Conservation (phyloP, 495 filamentous ascomycete genomes). For the Hypoxylon intermedium region DNA sequence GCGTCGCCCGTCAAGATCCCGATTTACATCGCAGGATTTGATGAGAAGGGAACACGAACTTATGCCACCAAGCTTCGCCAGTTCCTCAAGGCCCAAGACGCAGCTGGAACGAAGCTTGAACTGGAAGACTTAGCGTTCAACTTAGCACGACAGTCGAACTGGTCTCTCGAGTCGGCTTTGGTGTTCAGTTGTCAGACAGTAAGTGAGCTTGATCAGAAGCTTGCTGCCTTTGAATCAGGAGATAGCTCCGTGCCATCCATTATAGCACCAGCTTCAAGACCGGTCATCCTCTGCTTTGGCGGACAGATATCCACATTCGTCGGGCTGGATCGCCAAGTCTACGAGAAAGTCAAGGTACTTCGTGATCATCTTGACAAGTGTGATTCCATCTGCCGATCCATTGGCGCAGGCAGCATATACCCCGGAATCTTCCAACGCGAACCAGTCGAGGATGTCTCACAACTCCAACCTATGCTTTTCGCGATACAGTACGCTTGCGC, state of each 20-base stretch:
- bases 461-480: conserved; percentile 54
- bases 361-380: conserved; percentile 51
- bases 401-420: conserved; percentile 49
- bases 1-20: neutral
- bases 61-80: neutral
- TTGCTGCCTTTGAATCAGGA: conserved; percentile 13
- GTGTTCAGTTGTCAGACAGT: conserved; percentile 43
- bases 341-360: conserved; percentile 42
- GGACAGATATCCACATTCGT: conserved; percentile 56
- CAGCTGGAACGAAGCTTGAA: neutral
- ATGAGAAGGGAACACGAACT: neutral
- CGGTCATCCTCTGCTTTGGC: conserved; percentile 60
- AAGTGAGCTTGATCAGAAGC: conserved; percentile 40
- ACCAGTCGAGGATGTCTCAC: conserved; percentile 48
- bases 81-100: neutral
- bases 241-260: conserved; percentile 9
- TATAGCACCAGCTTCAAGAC: conserved; percentile 14
- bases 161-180: conserved; percentile 34
- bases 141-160: conserved; percentile 43
- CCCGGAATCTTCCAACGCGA: conserved; percentile 54
- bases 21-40: conserved; percentile 5
- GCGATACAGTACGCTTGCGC: conserved; percentile 47
- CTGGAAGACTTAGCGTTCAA: conserved; percentile 49
- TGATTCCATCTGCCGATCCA: conserved; percentile 26
- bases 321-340: conserved; percentile 47